phyloP scores from a whole-genome alignment of 805 yeast genomes.

The Candida insectalens region DNA sequence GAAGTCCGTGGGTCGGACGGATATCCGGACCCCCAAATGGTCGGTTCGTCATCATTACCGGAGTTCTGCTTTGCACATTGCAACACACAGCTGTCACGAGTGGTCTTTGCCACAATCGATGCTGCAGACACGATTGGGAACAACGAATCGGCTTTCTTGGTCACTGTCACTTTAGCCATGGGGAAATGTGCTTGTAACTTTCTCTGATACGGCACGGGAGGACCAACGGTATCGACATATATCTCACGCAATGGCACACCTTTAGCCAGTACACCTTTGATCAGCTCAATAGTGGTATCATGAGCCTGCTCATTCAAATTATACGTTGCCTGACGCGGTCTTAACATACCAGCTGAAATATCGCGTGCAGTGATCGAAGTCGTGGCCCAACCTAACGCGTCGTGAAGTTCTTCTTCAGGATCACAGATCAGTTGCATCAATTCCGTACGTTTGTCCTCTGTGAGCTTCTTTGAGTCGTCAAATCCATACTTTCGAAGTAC shows the following conservation, averaged over 20 bases:
- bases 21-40: slow-evolving; percentile 77
- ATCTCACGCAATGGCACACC: slow-evolving; percentile 63
- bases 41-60: slow-evolving; percentile 6
- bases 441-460: slow-evolving; percentile 56
- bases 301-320: slow-evolving; percentile 95
- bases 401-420: slow-evolving; percentile 36
- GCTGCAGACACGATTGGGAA: slow-evolving; percentile 93
- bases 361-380: slow-evolving; percentile 80
- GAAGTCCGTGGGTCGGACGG: slow-evolving; percentile 87
- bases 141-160: slow-evolving; percentile 90
- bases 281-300: slow-evolving; percentile 78
- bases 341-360: slow-evolving; percentile 81
- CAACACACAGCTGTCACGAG: slow-evolving; percentile 51
- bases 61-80: slow-evolving; percentile 6
- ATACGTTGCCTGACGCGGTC: slow-evolving; percentile 38
- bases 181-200: slow-evolving; percentile 71
- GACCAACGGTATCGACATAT: slow-evolving; percentile 95
- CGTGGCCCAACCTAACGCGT: slow-evolving; percentile 80
- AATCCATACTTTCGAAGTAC: slow-evolving; percentile 60
- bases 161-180: slow-evolving; percentile 46
- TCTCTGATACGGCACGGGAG: slow-evolving; percentile 74
- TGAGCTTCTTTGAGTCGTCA: slow-evolving; percentile 86
- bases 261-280: slow-evolving; percentile 48
- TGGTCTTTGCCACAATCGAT: slow-evolving; percentile 91
- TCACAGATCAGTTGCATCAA: slow-evolving; percentile 43